Conservation (phyloP, 768 basidiomycete species). For the Leucocoprinus leucothites region DNA sequence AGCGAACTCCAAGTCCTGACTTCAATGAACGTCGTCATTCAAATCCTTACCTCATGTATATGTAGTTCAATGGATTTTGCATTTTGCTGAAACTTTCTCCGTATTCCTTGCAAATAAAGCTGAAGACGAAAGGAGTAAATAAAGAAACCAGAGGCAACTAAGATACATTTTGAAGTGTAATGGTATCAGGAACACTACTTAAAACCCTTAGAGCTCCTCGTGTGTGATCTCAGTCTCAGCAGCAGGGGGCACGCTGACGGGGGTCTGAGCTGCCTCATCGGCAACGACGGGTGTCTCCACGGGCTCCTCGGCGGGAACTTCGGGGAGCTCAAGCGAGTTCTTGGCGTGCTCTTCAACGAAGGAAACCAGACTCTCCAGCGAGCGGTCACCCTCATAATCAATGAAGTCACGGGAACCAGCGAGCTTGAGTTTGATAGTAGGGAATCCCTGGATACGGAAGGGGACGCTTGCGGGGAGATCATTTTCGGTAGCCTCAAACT, state of each 20-base stretch:
- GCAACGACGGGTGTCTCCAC: slow-evolving; percentile 18
- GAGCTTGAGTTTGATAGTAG: slow-evolving; percentile 94
- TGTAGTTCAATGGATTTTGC: no score
- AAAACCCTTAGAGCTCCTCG: slow-evolving; percentile 41
- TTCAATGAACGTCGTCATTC: not conserved
- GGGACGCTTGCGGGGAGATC: slow-evolving; percentile 86
- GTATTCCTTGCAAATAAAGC: no score
- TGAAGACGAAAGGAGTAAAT: not conserved
- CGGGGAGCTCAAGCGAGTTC: slow-evolving; percentile 56
- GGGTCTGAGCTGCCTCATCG: slow-evolving; percentile 31
- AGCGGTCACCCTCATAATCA: slow-evolving; percentile 92
- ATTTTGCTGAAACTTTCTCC: no score
- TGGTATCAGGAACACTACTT: slow-evolving; percentile 3
- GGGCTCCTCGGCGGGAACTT: slow-evolving; percentile 14
- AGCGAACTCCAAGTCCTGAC: slow-evolving; percentile 26
- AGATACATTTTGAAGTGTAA: slow-evolving; percentile 9
- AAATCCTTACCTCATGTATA: not conserved
- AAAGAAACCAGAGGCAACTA: slow-evolving; percentile 6
- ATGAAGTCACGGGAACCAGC: slow-evolving; percentile 85
- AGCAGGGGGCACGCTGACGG: slow-evolving; percentile 25
- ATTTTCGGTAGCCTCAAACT: slow-evolving; percentile 96
- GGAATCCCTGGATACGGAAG: slow-evolving; percentile 89
- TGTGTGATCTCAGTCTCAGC: slow-evolving; percentile 29
- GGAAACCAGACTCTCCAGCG: slow-evolving; percentile 78
- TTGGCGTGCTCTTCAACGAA: slow-evolving; percentile 82